These are phyloP conservation scores for Suhomyces xylopsoci DNA, from an alignment of 805 yeast genomes.

Conservation along the genomic window DNA sequence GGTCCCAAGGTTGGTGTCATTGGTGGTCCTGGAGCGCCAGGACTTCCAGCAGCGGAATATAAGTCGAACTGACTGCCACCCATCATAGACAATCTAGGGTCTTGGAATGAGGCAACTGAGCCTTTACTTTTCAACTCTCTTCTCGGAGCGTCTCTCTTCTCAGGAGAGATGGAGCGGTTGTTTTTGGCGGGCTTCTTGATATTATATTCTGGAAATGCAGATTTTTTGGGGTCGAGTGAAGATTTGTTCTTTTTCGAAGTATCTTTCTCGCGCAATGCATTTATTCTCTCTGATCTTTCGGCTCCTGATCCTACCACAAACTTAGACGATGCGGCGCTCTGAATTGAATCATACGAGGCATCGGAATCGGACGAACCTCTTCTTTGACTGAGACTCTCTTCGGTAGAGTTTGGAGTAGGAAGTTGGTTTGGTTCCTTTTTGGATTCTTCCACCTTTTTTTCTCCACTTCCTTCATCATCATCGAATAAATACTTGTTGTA, in stretches of 20 bases:
- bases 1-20: slow-evolving; percentile 4
- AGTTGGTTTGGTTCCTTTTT: slow-evolving; percentile 9
- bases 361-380: slow-evolving; percentile 6
- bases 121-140: slow-evolving; percentile 3
- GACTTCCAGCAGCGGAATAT: not conserved
- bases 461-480: slow-evolving; percentile 7
- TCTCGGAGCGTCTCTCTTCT: slow-evolving; percentile 1
- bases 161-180: slow-evolving; percentile 1
- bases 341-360: slow-evolving; percentile 28
- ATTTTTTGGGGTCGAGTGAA: slow-evolving; percentile 2
- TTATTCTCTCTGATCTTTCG: slow-evolving; percentile 11
- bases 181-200: not conserved
- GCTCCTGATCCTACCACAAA: slow-evolving; percentile 18
- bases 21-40: not conserved
- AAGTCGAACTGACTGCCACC: not conserved
- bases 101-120: slow-evolving; percentile 4
- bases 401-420: slow-evolving; percentile 14
- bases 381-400: slow-evolving; percentile 10
- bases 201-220: not conserved
- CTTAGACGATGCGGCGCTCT: slow-evolving; percentile 28
- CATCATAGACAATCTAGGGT: slow-evolving; percentile 3
- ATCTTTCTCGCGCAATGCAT: slow-evolving; percentile 7
- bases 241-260: not conserved
- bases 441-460: not conserved
- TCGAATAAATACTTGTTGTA: slow-evolving; percentile 21